Conservation (phyloP, 225 moss, liverwort and hornwort genomes). For the Polytrichum commune region DNA sequence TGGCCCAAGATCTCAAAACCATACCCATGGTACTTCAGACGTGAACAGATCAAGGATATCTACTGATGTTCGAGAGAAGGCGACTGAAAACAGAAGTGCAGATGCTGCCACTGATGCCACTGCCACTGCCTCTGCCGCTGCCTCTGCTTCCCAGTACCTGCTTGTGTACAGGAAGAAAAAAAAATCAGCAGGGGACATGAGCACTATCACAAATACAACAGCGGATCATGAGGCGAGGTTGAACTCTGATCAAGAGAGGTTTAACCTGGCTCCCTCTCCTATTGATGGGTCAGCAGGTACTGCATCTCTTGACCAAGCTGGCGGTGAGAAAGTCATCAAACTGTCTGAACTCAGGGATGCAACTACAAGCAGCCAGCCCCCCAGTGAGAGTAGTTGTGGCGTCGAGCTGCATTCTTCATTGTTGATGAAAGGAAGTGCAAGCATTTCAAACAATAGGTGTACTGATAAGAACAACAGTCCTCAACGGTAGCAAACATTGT, state of each 20-base stretch:
- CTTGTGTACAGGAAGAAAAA: slow-evolving; percentile 50
- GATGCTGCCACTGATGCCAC: not conserved
- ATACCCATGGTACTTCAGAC: slow-evolving; percentile 4
- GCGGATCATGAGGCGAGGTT: slow-evolving; percentile 12
- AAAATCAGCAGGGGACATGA: slow-evolving; percentile 21
- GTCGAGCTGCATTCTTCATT: no score
- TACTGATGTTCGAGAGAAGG: slow-evolving; percentile 3
- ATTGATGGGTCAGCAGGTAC: not conserved
- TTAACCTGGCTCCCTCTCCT: slow-evolving; percentile 2
- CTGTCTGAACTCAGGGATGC: slow-evolving; percentile 10
- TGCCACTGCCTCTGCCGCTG: not conserved
- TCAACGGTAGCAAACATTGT: no score
- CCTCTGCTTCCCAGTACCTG: slow-evolving; percentile 27
- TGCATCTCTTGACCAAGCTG: not conserved
- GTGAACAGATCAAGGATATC: slow-evolving; percentile 1
- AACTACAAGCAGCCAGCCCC: not conserved
- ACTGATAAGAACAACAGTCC: no score
- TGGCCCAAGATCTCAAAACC: slow-evolving; percentile 8
- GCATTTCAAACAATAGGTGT: no score
- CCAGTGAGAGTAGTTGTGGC: not conserved
- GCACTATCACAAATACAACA: slow-evolving; percentile 12
- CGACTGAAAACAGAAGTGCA: not conserved
- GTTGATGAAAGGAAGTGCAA: no score
- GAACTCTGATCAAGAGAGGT: slow-evolving; percentile 21
- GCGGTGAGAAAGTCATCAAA: not conserved